Percentiles rank a stretch among this genome's conserved stretches.
These are phyloP conservation scores for Marasmius tenuissimus DNA, from an alignment of 1,284 basidiomycete genomes.

Conservation along the genomic window DNA sequence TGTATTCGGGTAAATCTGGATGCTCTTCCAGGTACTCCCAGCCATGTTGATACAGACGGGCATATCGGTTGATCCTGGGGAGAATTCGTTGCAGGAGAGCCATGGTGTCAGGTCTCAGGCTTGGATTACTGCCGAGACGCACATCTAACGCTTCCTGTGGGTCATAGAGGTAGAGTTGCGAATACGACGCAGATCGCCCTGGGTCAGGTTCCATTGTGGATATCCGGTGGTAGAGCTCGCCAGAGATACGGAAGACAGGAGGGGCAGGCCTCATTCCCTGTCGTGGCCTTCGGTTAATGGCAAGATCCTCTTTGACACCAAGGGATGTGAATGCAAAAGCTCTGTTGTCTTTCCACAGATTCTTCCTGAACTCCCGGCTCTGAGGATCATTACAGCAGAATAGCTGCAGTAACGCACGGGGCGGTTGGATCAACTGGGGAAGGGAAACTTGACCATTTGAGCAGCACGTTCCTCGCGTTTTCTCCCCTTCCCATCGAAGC, in stretches of 20 bases:
- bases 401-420: constrained; percentile 15
- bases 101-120: background rate
- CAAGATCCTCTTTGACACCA: constrained; percentile 28
- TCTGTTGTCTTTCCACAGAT: constrained; percentile 34
- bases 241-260: background rate
- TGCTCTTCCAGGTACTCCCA: constrained; percentile 26
- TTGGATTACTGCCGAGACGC: background rate
- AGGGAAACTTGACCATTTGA: constrained; percentile 22
- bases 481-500: constrained; percentile 20
- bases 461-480: constrained; percentile 22
- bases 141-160: background rate
- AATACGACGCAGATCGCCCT: background rate
- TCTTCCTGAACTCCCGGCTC: constrained; percentile 18
- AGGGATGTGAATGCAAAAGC: constrained; percentile 41
- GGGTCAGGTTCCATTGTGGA: background rate
- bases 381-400: constrained; percentile 15
- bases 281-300: constrained; percentile 15
- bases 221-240: background rate
- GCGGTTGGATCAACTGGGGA: background rate
- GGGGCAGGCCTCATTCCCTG: constrained; percentile 6
- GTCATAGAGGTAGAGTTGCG: constrained; percentile 3
- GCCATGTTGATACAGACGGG: constrained; percentile 16
- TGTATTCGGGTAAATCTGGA: constrained; percentile 14
- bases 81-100: background rate
- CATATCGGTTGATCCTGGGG: background rate